Percentiles rank a stretch among this genome's conserved stretches.
Conservation (phyloP, 495 filamentous ascomycete species). For the Viridothelium virens region DNA sequence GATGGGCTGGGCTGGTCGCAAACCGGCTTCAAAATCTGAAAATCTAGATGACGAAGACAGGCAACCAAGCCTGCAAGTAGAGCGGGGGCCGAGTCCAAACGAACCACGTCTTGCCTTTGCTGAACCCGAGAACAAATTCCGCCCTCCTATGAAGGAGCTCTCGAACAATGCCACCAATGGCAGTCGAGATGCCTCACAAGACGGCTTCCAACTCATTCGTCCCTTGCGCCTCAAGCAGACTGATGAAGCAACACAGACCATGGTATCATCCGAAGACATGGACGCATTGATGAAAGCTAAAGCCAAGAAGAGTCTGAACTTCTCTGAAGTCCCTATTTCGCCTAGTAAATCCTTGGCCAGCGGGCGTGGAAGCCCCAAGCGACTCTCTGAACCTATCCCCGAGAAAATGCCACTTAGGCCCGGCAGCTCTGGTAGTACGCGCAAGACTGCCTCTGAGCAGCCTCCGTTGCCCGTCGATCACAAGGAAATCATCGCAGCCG, state of each 20-base stretch:
- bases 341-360: conserved; percentile 5
- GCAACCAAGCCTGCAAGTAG: not conserved
- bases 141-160: not conserved
- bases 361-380: conserved; percentile 12
- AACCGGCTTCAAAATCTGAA: not conserved
- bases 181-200: not conserved
- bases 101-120: not conserved
- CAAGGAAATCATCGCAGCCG: conserved; percentile 74
- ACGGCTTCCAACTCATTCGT: conserved; percentile 5
- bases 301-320: conserved; percentile 18
- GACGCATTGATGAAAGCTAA: conserved; percentile 29
- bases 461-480: conserved; percentile 79
- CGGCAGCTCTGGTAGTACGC: conserved; percentile 60
- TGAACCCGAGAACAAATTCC: not conserved
- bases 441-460: conserved; percentile 42
- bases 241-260: conserved; percentile 36
- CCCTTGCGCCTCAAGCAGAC: conserved; percentile 13
- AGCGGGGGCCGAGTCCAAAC: not conserved
- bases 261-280: conserved; percentile 34
- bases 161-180: not conserved
- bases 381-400: conserved; percentile 14
- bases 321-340: not conserved
- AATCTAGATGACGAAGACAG: not conserved
- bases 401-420: conserved; percentile 45
- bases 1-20: not conserved